Conservation (phyloP, 73 alveolate genomes). For the Paraurostyla sp. region DNA sequence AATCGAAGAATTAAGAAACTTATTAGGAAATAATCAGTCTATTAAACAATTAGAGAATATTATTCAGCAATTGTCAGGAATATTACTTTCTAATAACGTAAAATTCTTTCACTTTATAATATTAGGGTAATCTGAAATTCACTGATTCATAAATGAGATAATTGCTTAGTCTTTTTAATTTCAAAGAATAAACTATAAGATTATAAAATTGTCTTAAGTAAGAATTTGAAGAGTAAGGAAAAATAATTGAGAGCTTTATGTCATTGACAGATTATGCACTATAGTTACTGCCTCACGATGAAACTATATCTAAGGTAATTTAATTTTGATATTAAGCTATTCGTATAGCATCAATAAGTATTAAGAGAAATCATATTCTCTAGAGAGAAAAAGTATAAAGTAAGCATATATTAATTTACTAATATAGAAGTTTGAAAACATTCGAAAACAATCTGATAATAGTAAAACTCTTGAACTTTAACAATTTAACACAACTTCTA, state of each 20-base stretch:
- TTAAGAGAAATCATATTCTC: constrained; percentile 9
- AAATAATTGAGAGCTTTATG: constrained; percentile 26
- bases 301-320: too few relatives aligned
- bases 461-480: background rate
- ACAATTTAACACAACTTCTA: constrained; percentile 18
- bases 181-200: background rate
- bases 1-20: constrained; percentile 3
- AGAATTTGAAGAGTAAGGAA: constrained; percentile 46
- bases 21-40: background rate
- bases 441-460: background rate
- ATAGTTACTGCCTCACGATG: background rate
- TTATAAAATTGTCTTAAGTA: background rate
- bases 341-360: background rate
- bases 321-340: too few relatives aligned
- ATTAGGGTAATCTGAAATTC: constrained; percentile 3
- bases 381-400: constrained; percentile 9
- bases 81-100: constrained; percentile 21
- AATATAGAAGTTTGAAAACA: background rate
- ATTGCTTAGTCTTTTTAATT: background rate
- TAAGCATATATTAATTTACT: background rate
- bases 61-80: background rate
- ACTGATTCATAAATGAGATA: constrained; percentile 39
- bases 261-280: background rate
- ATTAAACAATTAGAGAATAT: constrained; percentile 1
- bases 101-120: background rate